Base-by-base conservation (phyloP, 257 asterid genomes). In the Thymus quinquecostatus region DNA sequence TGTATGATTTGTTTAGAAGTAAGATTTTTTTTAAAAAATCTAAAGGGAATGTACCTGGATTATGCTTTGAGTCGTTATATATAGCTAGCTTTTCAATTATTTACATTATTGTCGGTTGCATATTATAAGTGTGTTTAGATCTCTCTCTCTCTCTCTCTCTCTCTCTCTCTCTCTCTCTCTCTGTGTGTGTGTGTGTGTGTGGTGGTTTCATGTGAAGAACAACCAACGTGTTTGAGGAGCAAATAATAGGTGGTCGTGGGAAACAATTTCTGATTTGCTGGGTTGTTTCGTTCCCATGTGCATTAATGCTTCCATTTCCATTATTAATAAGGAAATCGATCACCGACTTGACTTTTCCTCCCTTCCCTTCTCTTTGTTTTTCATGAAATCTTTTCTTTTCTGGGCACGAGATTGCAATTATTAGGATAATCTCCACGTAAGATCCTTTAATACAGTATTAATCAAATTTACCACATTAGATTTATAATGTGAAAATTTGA, bases 221-320 rank as follows among this genome's bases (percentile, higher is more conserved):
- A 29, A 21, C 40, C 41, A 29, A 21, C 40, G 58, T 11, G 70
- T 51, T 14, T 51, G 68, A 50, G 48, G 69, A 60, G 66, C 60
- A 38, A 21, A 21, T 21, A 21, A 64, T 29, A 14, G 73, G 80
- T 61, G 82, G 85, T 81, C 85, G 85, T 81, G 85, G 81, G 40
- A 3, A 48, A 72, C 79, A 75, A 71, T 60, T 58, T 50, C 58
- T 43, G 4, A 51, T 38, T 50, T 77, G 72, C 79, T 60, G 10
- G 38, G 66, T 43, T 71, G 80, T 74, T 80, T 60, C 66, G 4
- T 69, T 72, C 60, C 74, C 82, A 81, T 75, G 82, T 71, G 80
- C 82, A 60, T 69, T 44, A 21, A 45, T 13, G 57, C 64, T 47
- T 32, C 6, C 60, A 38, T 64, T 48, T 75, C 49, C 12, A 3